Percentiles rank a stretch among this genome's conserved stretches.
Evolutionary conservation across 805 yeast genomes (phyloP).

Genomic region (Ogataea ganodermae): DNA sequence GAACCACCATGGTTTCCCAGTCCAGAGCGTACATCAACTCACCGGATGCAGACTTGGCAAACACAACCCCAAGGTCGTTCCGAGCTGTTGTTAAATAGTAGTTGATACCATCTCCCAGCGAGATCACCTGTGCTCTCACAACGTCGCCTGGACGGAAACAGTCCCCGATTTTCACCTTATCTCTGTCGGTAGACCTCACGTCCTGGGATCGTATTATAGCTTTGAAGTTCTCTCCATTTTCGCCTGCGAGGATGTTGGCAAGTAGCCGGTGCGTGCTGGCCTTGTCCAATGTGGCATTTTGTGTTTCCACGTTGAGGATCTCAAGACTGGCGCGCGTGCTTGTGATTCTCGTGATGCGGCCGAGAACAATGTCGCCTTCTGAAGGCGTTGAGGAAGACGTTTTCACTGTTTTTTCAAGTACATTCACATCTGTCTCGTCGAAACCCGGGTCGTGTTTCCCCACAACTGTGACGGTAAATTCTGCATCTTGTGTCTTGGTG

Average conservation of each 20-base stretch:
- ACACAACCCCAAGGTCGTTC: constrained; percentile 91
- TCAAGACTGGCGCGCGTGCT: constrained; percentile 76
- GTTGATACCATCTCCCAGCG: constrained; percentile 91
- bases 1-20: constrained; percentile 92
- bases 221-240: constrained; percentile 84
- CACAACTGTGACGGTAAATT: constrained; percentile 23
- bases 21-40: constrained; percentile 83
- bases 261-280: constrained; percentile 23
- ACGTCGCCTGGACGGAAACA: constrained; percentile 91
- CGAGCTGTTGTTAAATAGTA: constrained; percentile 88
- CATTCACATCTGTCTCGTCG: not conserved
- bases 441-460: constrained; percentile 27
- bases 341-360: constrained; percentile 67
- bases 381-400: constrained; percentile 59
- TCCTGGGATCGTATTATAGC: constrained; percentile 88
- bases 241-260: constrained; percentile 52
- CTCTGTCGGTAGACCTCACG: constrained; percentile 87
- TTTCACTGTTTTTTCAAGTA: constrained; percentile 12
- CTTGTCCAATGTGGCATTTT: constrained; percentile 44
- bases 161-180: constrained; percentile 74
- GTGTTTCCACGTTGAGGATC: constrained; percentile 46
- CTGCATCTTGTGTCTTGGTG: constrained; percentile 28
- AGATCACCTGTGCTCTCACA: constrained; percentile 77
- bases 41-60: constrained; percentile 76
- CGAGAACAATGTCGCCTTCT: constrained; percentile 82